A percentile compares a stretch with the other conserved stretches of the same genome.
These are phyloP conservation scores for Pseudogymnoascus pannorum DNA, from an alignment of 2,329 filamentous ascomycete species.

Conservation along the genomic window DNA sequence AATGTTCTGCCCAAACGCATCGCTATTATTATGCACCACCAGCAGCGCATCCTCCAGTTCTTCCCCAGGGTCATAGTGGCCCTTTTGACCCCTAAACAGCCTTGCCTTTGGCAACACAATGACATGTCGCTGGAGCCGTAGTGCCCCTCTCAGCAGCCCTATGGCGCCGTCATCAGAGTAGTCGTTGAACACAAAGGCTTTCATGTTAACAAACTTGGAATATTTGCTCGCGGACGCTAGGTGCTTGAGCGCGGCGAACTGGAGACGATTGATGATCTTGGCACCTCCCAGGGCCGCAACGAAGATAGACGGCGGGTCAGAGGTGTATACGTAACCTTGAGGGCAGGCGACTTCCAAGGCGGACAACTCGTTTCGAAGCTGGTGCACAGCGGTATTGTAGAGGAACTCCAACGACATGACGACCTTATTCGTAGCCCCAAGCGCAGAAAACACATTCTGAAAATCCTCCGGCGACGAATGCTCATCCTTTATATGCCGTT, in stretches of 20 bases:
- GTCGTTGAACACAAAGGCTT: slow-evolving; percentile 22
- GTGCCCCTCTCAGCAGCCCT: slow-evolving; percentile 12
- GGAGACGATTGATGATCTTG: slow-evolving; percentile 18
- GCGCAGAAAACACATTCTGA: not conserved
- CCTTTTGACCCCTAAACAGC: slow-evolving; percentile 16
- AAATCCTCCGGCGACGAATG: not conserved
- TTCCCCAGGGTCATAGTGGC: slow-evolving; percentile 12
- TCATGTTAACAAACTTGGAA: slow-evolving; percentile 19
- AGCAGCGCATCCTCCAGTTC: slow-evolving; percentile 17
- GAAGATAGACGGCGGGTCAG: slow-evolving; percentile 24
- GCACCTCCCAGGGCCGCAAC: slow-evolving; percentile 18
- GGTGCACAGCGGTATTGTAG: slow-evolving; percentile 21
- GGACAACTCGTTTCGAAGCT: slow-evolving; percentile 22
- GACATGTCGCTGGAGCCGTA: slow-evolving; percentile 16
- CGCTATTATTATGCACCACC: slow-evolving; percentile 26
- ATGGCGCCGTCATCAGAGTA: slow-evolving; percentile 18
- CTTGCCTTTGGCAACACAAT: slow-evolving; percentile 15
- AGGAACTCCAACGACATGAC: slow-evolving; percentile 23
- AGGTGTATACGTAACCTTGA: slow-evolving; percentile 25
- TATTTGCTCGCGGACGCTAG: slow-evolving; percentile 12
- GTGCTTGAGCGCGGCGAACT: slow-evolving; percentile 19
- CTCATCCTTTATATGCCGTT: not conserved
- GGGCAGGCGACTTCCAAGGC: slow-evolving; percentile 21
- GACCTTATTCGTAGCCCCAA: not conserved
- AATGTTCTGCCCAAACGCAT: slow-evolving; percentile 27